These are phyloP conservation scores for Aspergillus amoenus DNA, from an alignment of 2,329 filamentous ascomycete genomes.

Conservation along the genomic window DNA sequence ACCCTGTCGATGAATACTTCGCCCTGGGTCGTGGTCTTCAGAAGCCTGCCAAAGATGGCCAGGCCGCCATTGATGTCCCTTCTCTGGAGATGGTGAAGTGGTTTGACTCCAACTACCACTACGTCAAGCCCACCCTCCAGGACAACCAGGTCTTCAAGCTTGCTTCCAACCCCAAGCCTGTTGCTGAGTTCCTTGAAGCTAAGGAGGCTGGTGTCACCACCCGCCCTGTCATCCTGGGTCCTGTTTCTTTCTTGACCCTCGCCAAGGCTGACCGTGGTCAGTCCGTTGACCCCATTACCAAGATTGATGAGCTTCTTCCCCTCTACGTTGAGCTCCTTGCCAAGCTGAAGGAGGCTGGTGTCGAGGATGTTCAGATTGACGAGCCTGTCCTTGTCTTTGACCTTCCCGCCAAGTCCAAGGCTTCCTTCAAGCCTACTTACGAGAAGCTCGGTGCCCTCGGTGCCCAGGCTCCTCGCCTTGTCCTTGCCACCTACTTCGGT, in stretches of 20 bases:
- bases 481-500: slow-evolving; percentile 97
- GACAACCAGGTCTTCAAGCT: slow-evolving; percentile 97
- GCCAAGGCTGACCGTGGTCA: slow-evolving; percentile 98
- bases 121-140: slow-evolving; percentile 98
- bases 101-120: slow-evolving; percentile 99
- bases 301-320: slow-evolving; percentile 89
- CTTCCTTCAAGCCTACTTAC: slow-evolving; percentile 96
- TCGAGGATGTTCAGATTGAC: slow-evolving; percentile 95
- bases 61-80: slow-evolving; percentile 74
- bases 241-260: slow-evolving; percentile 95
- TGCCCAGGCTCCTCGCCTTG: slow-evolving; percentile 78
- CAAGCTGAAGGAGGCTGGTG: slow-evolving; percentile 94
- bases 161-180: slow-evolving; percentile 82
- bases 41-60: slow-evolving; percentile 62
- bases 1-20: slow-evolving; percentile 94
- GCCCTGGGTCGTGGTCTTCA: slow-evolving; percentile 99
- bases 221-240: slow-evolving; percentile 90
- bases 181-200: slow-evolving; percentile 91
- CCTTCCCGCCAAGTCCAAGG: slow-evolving; percentile 84
- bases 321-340: slow-evolving; percentile 90
- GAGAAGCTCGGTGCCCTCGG: slow-evolving; percentile 75
- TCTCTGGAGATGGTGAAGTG: slow-evolving; percentile 99
- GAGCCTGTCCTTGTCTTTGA: slow-evolving; percentile 97
- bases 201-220: slow-evolving; percentile 94
- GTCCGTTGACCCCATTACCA: slow-evolving; percentile 86